Percentiles rank a stretch among this genome's conserved stretches.
phyloP scores from a whole-genome alignment of 2,329 filamentous ascomycete genomes.

The Colletotrichum karsti region DNA sequence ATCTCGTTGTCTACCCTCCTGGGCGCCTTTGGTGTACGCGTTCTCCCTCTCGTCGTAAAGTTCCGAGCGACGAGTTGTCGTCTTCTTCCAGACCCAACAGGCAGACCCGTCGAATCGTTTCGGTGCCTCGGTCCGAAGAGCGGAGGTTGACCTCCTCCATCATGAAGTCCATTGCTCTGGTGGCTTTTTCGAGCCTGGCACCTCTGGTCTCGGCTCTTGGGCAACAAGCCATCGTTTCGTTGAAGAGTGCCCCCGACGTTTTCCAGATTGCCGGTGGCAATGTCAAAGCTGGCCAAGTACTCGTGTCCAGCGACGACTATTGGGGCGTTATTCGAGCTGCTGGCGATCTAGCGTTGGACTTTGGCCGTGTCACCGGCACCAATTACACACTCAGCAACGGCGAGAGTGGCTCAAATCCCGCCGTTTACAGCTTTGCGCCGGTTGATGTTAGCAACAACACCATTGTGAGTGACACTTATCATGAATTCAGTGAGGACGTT shows the following conservation, averaged over 20 bases:
- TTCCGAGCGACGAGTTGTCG: neutral
- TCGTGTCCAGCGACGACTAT: constrained; percentile 67
- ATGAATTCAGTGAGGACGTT: neutral
- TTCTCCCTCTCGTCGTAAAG: neutral
- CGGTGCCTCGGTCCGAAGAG: neutral
- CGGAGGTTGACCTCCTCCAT: neutral
- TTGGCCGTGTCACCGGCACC: constrained; percentile 74
- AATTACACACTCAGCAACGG: constrained; percentile 69
- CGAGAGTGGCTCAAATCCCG: constrained; percentile 42
- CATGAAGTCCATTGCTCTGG: constrained; percentile 26
- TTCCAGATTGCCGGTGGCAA: constrained; percentile 46
- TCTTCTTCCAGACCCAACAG: neutral
- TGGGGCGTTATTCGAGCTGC: constrained; percentile 75
- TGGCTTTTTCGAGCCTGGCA: constrained; percentile 32
- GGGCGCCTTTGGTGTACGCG: neutral
- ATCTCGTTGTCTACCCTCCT: neutral
- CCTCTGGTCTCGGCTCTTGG: constrained; percentile 48
- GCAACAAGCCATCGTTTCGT: constrained; percentile 58
- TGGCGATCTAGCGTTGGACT: constrained; percentile 72
- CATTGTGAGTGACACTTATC: constrained; percentile 41
- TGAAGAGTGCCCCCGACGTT: constrained; percentile 36
- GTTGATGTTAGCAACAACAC: constrained; percentile 57
- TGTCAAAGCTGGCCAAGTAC: constrained; percentile 54
- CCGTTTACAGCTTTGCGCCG: constrained; percentile 51
- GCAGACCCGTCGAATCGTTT: neutral